Percentiles rank a stretch among this genome's conserved stretches.
phyloP scores from a whole-genome alignment of 257 asterid species.

The Petunia axillaris region DNA sequence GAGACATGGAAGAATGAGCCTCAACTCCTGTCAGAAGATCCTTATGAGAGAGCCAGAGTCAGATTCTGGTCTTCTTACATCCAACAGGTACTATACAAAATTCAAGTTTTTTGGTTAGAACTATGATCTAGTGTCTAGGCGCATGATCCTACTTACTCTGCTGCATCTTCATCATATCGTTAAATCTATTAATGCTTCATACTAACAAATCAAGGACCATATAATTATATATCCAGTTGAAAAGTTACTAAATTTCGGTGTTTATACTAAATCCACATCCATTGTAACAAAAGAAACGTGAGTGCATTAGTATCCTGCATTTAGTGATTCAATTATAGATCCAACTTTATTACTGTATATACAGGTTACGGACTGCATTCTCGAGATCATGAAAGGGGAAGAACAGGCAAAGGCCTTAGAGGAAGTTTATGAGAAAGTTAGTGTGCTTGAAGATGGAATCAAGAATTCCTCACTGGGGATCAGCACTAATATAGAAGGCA shows the following conservation, averaged over 20 bases:
- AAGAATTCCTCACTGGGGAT: slow-evolving; percentile 23
- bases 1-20: slow-evolving; percentile 43
- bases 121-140: too few relatives aligned
- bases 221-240: too few relatives aligned
- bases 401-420: slow-evolving; percentile 26
- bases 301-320: too few relatives aligned
- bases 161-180: too few relatives aligned
- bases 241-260: too few relatives aligned
- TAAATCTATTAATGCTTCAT: too few relatives aligned
- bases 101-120: background rate
- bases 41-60: slow-evolving; percentile 37
- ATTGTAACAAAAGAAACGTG: too few relatives aligned
- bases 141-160: too few relatives aligned
- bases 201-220: too few relatives aligned
- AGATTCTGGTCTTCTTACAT: slow-evolving; percentile 47
- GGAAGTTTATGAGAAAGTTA: slow-evolving; percentile 35
- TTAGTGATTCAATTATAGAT: background rate
- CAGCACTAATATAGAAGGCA: background rate
- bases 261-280: too few relatives aligned
- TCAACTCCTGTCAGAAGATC: slow-evolving; percentile 39
- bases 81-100: slow-evolving; percentile 33
- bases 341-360: background rate
- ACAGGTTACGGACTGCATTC: slow-evolving; percentile 33
- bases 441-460: slow-evolving; percentile 40
- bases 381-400: slow-evolving; percentile 26